Percentiles rank a stretch among this genome's conserved stretches.
Evolutionary conservation across 306 rosid species (phyloP).

Genomic region (Vachellia pachyceras): DNA sequence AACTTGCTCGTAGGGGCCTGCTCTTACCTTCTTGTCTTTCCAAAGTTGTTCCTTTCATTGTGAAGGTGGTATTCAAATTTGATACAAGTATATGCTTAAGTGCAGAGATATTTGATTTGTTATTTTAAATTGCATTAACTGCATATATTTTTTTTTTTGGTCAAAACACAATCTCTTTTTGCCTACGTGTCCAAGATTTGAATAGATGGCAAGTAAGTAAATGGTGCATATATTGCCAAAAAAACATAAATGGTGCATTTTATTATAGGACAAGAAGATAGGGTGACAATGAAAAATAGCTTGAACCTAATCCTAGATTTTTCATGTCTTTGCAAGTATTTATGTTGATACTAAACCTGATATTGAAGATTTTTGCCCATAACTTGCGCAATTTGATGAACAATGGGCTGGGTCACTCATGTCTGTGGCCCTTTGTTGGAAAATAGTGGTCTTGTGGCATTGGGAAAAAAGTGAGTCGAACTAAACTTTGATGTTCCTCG

Average conservation of each 20-base stretch:
- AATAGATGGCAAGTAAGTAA: conserved; percentile 2
- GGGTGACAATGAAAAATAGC: conserved; percentile 20
- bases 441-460: not conserved
- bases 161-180: conserved; percentile 25
- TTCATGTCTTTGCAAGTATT: not conserved
- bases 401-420: not conserved
- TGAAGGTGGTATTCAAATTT: conserved; percentile 67
- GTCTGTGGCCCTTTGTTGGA: not conserved
- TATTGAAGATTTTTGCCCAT: not conserved
- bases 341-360: not conserved
- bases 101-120: conserved; percentile 30
- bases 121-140: conserved; percentile 31
- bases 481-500: not conserved
- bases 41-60: conserved; percentile 85
- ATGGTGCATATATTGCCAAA: conserved; percentile 5
- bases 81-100: conserved; percentile 20
- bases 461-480: not conserved
- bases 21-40: conserved; percentile 86
- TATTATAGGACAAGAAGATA: conserved; percentile 4
- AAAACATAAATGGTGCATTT: conserved; percentile 14
- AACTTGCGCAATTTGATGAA: not conserved
- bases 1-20: conserved; percentile 97
- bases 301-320: not conserved
- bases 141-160: conserved; percentile 25
- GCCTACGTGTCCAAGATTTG: conserved; percentile 4